Evolutionary conservation across 2,329 filamentous ascomycete genomes (phyloP).

Genomic region (Amauroascus verrucosus): DNA sequence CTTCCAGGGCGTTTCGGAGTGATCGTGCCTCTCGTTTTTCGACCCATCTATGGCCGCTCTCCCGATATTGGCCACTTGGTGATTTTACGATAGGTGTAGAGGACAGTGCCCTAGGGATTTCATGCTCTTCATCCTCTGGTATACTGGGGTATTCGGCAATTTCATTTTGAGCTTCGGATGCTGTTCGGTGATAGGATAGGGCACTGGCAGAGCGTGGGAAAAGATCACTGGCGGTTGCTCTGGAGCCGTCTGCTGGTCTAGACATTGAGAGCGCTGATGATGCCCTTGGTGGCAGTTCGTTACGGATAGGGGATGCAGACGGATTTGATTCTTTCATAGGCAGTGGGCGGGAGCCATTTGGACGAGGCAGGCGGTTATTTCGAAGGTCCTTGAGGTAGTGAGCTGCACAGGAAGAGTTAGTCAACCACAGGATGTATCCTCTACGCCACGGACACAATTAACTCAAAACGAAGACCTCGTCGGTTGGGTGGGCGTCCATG

Average conservation of each 20-base stretch:
- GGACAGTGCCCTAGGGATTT: conserved; percentile 28
- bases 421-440: conserved; percentile 11
- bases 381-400: conserved; percentile 52
- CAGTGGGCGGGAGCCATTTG: conserved; percentile 50
- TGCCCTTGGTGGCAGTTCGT: conserved; percentile 32
- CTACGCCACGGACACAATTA: neutral
- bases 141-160: conserved; percentile 4
- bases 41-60: conserved; percentile 45
- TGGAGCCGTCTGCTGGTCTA: conserved; percentile 18
- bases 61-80: conserved; percentile 42
- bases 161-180: conserved; percentile 21
- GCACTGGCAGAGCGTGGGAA: conserved; percentile 33
- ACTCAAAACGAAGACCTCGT: neutral
- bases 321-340: conserved; percentile 38
- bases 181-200: conserved; percentile 31
- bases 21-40: conserved; percentile 50
- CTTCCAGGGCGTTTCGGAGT: conserved; percentile 47
- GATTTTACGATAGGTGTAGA: conserved; percentile 23
- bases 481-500: neutral
- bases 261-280: conserved; percentile 36
- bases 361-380: conserved; percentile 46
- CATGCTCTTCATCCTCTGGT: conserved; percentile 6
- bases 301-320: conserved; percentile 21
- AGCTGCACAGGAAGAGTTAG: conserved; percentile 32
- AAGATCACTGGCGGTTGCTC: conserved; percentile 19